Evolutionary conservation across 306 rosid species (phyloP).

Genomic region (Fragaria nilgerrensis): DNA sequence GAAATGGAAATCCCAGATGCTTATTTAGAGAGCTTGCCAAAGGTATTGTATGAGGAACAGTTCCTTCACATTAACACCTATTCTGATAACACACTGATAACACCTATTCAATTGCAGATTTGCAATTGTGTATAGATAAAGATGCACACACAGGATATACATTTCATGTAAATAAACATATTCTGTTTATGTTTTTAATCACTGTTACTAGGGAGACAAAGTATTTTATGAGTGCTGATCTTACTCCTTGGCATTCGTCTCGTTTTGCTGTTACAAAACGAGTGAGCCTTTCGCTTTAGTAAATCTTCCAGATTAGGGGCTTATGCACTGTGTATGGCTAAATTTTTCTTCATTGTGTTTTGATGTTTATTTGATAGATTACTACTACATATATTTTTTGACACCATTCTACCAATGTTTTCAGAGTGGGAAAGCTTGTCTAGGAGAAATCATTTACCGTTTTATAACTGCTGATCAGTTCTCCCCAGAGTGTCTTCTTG

Average conservation of each 20-base stretch:
- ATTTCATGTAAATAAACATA: neutral
- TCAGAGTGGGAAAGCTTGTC: constrained; percentile 43
- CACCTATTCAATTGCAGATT: neutral
- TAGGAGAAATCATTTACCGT: constrained; percentile 34
- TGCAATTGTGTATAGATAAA: neutral
- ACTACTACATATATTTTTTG: neutral
- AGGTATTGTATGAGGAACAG: constrained; percentile 22
- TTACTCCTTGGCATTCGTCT: neutral
- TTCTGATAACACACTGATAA: too few species aligned
- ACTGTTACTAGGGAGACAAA: neutral
- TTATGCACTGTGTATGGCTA: neutral
- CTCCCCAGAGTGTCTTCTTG: constrained; percentile 45
- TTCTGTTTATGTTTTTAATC: neutral
- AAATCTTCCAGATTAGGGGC: neutral
- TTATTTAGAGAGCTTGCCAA: constrained; percentile 42
- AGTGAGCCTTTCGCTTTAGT: neutral
- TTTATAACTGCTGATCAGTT: constrained; percentile 36
- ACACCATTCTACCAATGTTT: neutral
- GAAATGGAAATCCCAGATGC: constrained; percentile 44
- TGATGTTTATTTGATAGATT: neutral
- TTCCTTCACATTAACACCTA: neutral
- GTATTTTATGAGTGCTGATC: neutral
- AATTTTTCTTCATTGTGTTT: neutral
- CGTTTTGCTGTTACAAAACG: neutral
- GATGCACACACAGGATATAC: neutral